phyloP scores from a whole-genome alignment of 352 stramenopile species.

The Thalassiosira hispida region DNA sequence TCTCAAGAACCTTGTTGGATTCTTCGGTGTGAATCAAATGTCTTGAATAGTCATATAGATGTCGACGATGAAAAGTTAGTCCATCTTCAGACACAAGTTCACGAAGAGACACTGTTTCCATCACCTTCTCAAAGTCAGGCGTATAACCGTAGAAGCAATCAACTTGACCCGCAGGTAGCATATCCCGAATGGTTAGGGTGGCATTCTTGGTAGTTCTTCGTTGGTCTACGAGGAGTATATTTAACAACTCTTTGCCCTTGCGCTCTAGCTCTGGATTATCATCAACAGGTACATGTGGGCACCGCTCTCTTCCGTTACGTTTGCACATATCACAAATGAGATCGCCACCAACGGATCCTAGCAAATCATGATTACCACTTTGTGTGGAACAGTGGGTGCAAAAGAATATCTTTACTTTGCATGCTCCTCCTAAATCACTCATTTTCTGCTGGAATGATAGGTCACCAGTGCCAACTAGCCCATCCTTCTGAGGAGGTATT shows the following conservation, averaged over 20 bases:
- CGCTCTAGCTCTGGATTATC: no score
- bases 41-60: neutral
- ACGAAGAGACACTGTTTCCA: neutral
- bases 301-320: neutral
- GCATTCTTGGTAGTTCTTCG: neutral
- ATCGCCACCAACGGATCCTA: neutral
- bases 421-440: neutral
- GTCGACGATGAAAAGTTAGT: neutral
- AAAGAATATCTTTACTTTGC: slow-evolving; percentile 3
- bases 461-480: neutral
- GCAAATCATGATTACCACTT: neutral
- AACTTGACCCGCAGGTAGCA: neutral
- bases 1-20: neutral
- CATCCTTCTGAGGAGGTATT: neutral
- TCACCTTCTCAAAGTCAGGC: neutral
- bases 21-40: neutral
- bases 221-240: no score
- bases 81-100: neutral
- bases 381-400: neutral
- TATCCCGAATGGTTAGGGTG: neutral
- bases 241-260: no score
- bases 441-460: neutral
- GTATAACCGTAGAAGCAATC: neutral
- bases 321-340: neutral
- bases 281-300: no score